Base-by-base conservation (phyloP, 2,329 filamentous ascomycete species). In the Neoscytalidium dimidiatum region DNA sequence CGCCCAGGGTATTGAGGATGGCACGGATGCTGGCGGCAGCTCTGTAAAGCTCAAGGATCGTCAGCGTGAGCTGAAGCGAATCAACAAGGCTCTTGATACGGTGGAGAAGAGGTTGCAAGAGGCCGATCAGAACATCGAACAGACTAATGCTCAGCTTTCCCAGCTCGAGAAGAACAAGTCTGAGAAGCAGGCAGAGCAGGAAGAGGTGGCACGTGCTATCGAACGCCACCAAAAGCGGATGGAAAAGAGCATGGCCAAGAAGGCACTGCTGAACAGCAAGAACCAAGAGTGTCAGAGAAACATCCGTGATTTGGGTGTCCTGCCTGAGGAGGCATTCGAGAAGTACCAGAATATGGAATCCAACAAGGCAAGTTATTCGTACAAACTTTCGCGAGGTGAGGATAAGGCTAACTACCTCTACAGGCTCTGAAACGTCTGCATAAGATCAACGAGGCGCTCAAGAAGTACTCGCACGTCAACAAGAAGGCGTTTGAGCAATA, bases 401-500 rank as follows among this genome's bases (percentile, higher is more conserved):
- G 69, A 69, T 65, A 75, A 14, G 9, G 17, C 56, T 70, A n/a
- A 60, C 53, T 48, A 3, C 23, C 3, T 43, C 1, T 17, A 44
- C 28, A 60, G 56, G 79, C 74, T 62, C 84, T 85, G 62, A 86
- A 85, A 72, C 89, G 90, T 64, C 86, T 98, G 26, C 93, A 95
- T 80, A 96, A 94, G 73, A 92, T 94, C 73, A 96, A 96, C 68
- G 92, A 97, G 71, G 89, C 91, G 0, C 84, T 98, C 63, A 98
- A 98, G 81, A 97, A 97, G 76, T 98, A 95, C 81, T 92, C 93
- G 64, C 92, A 97, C 73, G 94, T 99, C 80, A 99, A 99, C 86
- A 99, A 98, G 82, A 98, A 99, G 81, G 95, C 95, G 0, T 97
- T 98, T 75, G 96, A 99, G 79, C 95, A 99, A 77, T 99, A 98